A percentile compares a stretch with the other conserved stretches of the same genome.
Conservation (phyloP, 257 asterid species). For the Ajuga chamaepitys region DNA sequence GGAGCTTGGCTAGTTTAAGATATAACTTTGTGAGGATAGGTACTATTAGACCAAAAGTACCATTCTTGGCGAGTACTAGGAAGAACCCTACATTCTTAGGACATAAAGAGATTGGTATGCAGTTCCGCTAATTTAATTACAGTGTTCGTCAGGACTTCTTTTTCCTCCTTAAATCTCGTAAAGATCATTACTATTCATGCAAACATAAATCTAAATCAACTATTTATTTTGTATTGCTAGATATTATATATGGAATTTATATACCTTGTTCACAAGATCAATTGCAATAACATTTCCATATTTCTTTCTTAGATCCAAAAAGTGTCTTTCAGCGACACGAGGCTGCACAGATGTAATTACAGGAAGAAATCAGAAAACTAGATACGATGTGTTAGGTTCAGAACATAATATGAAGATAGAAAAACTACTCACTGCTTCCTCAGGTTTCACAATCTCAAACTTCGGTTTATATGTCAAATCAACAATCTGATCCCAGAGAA, state of each 20-base stretch:
- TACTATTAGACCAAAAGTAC: too few relatives aligned
- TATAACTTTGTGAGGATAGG: too few relatives aligned
- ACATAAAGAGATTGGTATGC: too few relatives aligned
- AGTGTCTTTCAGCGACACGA: constrained; percentile 82
- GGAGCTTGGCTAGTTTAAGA: too few relatives aligned
- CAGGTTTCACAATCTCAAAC: constrained; percentile 73
- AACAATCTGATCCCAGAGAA: constrained; percentile 98
- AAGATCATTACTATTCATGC: not conserved
- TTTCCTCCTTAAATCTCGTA: too few relatives aligned
- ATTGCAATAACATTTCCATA: constrained; percentile 88
- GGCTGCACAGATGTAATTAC: constrained; percentile 44
- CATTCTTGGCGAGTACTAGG: too few relatives aligned
- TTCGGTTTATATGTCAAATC: constrained; percentile 96
- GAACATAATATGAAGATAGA: constrained; percentile 17
- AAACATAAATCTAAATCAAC: not conserved
- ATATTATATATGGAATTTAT: not conserved
- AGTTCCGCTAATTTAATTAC: too few relatives aligned
- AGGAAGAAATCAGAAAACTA: constrained; percentile 15
- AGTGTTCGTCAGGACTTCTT: too few relatives aligned
- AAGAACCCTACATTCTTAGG: too few relatives aligned
- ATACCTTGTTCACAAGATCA: constrained; percentile 86
- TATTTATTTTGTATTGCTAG: not conserved
- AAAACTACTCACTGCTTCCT: constrained; percentile 75
- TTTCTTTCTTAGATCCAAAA: constrained; percentile 83
- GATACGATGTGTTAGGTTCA: constrained; percentile 7